phyloP scores from a whole-genome alignment of 2,329 filamentous ascomycete species.

The Emergomyces orientalis region DNA sequence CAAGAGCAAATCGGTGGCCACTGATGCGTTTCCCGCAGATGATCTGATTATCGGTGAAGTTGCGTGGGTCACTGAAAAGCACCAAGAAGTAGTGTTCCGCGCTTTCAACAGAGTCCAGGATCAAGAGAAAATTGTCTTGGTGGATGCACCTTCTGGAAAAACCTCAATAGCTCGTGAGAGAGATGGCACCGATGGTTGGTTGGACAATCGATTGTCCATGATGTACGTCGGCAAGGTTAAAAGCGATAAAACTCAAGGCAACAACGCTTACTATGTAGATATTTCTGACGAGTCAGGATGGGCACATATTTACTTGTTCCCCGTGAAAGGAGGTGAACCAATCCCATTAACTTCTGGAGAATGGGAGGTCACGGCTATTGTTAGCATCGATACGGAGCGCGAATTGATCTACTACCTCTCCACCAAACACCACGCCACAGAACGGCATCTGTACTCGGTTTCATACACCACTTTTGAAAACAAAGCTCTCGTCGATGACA shows the following conservation, averaged over 20 bases:
- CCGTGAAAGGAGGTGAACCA: slow-evolving; percentile 46
- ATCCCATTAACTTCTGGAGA: slow-evolving; percentile 54
- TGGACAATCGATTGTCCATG: slow-evolving; percentile 44
- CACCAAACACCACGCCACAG: slow-evolving; percentile 56
- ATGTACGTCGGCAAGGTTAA: slow-evolving; percentile 37
- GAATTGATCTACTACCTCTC: slow-evolving; percentile 56
- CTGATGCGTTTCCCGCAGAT: slow-evolving; percentile 50
- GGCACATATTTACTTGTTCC: slow-evolving; percentile 57
- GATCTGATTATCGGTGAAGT: slow-evolving; percentile 60
- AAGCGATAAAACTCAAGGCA: slow-evolving; percentile 21
- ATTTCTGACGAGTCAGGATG: slow-evolving; percentile 57
- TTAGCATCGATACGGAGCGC: slow-evolving; percentile 50
- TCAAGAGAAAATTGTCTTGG: slow-evolving; percentile 51
- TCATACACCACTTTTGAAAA: slow-evolving; percentile 48
- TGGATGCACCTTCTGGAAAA: slow-evolving; percentile 43
- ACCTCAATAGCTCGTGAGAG: slow-evolving; percentile 47
- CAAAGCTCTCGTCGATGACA: slow-evolving; percentile 54
- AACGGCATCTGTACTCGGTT: slow-evolving; percentile 59
- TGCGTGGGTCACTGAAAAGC: slow-evolving; percentile 54
- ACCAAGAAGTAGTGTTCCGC: slow-evolving; percentile 54
- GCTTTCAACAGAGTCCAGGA: slow-evolving; percentile 62
- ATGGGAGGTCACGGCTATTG: slow-evolving; percentile 54
- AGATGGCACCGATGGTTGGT: slow-evolving; percentile 52
- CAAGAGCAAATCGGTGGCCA: slow-evolving; percentile 39
- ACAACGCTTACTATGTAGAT: slow-evolving; percentile 52